These are phyloP conservation scores for Suillus spraguei DNA, from an alignment of 768 basidiomycete genomes.

Conservation along the genomic window DNA sequence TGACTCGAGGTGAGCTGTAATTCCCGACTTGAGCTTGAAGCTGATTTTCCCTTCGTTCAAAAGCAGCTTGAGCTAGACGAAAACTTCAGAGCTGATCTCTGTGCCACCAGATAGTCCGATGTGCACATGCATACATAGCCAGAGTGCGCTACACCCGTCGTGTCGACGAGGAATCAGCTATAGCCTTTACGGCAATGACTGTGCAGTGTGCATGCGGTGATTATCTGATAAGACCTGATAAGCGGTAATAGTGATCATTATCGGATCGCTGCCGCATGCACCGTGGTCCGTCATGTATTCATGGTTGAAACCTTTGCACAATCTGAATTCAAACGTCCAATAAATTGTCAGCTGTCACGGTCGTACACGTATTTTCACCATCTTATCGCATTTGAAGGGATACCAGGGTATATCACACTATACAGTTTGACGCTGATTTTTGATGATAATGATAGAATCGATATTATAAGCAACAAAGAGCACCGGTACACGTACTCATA, in stretches of 20 bases:
- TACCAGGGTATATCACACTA: constrained; percentile 89
- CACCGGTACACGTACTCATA: constrained; percentile 92
- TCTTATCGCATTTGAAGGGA: constrained; percentile 53
- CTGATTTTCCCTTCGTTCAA: not conserved
- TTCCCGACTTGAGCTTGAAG: not conserved
- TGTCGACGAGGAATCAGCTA: not conserved
- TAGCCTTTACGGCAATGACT: not conserved
- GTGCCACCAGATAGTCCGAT: not conserved
- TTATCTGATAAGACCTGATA: no score
- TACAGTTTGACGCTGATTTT: constrained; percentile 82
- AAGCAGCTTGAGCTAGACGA: not conserved
- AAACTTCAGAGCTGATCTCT: not conserved
- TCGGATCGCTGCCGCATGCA: no score
- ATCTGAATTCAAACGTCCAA: not conserved
- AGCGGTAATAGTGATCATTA: no score
- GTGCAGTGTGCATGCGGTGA: no score
- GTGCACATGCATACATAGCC: not conserved
- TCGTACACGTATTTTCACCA: constrained; percentile 28
- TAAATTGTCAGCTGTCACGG: not conserved
- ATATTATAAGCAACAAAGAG: constrained; percentile 85
- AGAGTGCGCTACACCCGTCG: not conserved
- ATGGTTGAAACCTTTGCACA: no score
- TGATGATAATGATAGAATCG: constrained; percentile 96
- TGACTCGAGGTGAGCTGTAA: not conserved
- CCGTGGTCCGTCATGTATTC: no score